Evolutionary conservation across 192 early-diverging fungal genomes (phyloP), one percentile per base, ranked within the genome.

Genomic region (Coemansia javaensis): DNA sequence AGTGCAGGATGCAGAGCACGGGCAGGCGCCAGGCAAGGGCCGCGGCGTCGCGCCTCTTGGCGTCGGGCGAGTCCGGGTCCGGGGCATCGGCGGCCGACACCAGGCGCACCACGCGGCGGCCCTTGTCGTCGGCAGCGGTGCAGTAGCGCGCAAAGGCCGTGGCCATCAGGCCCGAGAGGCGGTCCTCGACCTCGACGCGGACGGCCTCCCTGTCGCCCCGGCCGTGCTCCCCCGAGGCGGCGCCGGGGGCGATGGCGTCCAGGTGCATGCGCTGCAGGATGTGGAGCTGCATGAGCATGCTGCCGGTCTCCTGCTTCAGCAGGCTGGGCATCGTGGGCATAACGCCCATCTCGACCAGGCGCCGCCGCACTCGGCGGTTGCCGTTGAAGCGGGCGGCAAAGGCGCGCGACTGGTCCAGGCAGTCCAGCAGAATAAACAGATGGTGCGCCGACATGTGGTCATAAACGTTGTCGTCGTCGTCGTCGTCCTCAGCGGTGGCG

Each of bases 321-420:
- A 97, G 50, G 44, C 93, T 93, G 15, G 94, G 94, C 50, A 94
- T 57, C 32, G 91, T 89, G 15, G 88, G 83, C 80, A 93, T 91
- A 21, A 90, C 88, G 11, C 91, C 90, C 81, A 80, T 61, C 68
- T 82, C 77, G 60, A 88, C 56, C 45, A 97, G 77, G 14, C 87
- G 85, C 37, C 88, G 78, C 8, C 94, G 85, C 22, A 94, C 78
- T 32, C 84, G 80, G 36, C 64, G 78, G 57, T 90, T 80, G 37
- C 58, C 66, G 55, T 97, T 93, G 56, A 97, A 97, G 21, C 79
- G 55, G 36, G 81, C 71, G 4, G 94, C 90, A 74, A 94, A 88
- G 16, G 78, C 67, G 53, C 90, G 89, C 14, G 82, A 84, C 48
- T 83, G 68, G 18, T 87, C 84, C 16, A 97, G 66, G 41, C 89